These are phyloP conservation scores for Termitomyces sp. DNA, from an alignment of 1,284 basidiomycete species.

Conservation along the genomic window DNA sequence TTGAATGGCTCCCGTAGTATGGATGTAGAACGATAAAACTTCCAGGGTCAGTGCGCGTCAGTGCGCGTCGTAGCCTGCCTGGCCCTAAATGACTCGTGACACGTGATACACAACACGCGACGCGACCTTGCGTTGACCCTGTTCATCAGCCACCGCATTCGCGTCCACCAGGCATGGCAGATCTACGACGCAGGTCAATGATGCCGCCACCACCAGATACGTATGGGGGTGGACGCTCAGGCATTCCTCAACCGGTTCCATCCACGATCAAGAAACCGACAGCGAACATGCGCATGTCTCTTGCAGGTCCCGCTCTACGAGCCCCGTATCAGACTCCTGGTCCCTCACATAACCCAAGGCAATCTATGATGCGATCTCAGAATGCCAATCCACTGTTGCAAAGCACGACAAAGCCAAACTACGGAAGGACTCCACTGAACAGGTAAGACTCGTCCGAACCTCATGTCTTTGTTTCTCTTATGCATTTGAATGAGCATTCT, in stretches of 20 bases:
- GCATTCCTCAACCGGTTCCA: conserved; percentile 42
- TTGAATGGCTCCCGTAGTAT: neutral
- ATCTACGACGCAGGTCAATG: conserved; percentile 50
- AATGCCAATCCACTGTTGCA: conserved; percentile 62
- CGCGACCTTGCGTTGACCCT: conserved; percentile 25
- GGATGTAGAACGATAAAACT: neutral
- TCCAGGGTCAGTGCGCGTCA: too few species aligned
- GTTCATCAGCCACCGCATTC: neutral
- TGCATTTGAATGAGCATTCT: neutral
- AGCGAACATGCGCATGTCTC: conserved; percentile 54
- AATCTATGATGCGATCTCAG: conserved; percentile 63
- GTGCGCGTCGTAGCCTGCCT: too few species aligned
- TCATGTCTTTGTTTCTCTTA: neutral
- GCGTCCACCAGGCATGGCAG: conserved; percentile 22
- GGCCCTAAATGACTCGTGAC: neutral
- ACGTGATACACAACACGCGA: conserved; percentile 14
- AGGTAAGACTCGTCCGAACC: conserved; percentile 40
- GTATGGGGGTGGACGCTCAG: conserved; percentile 48
- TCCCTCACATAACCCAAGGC: conserved; percentile 50
- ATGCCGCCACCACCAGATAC: conserved; percentile 51
- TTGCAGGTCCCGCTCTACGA: conserved; percentile 61
- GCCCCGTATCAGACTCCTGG: conserved; percentile 44
- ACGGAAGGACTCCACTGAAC: conserved; percentile 71
- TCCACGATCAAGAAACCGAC: conserved; percentile 64
- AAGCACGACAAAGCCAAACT: conserved; percentile 61